Evolutionary conservation across 1,139 yeast genomes (phyloP).

Genomic region (Maudiozyma humilis): DNA sequence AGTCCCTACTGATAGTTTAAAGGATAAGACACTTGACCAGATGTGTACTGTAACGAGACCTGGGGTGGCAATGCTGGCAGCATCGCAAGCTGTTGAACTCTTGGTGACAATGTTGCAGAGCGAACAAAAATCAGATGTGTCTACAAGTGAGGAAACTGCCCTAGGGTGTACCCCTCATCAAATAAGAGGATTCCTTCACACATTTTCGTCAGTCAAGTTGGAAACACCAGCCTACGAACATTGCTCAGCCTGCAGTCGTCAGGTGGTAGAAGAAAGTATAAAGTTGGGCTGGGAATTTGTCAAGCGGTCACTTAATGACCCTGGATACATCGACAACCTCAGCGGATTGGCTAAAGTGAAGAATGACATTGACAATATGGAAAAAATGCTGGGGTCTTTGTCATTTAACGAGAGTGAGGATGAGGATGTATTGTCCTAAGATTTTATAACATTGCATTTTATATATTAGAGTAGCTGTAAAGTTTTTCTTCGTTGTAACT

Average conservation of each 20-base stretch:
- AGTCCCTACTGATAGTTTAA: conserved; percentile 80
- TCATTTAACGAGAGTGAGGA: conserved; percentile 35
- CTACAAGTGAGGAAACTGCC: conserved; percentile 34
- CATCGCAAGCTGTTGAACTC: conserved; percentile 80
- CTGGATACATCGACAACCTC: conserved; percentile 58
- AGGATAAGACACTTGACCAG: conserved; percentile 84
- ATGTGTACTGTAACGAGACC: conserved; percentile 99
- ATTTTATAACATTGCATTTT: too few relatives aligned
- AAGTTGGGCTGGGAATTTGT: conserved; percentile 75
- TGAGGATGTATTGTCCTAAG: neutral
- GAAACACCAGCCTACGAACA: conserved; percentile 61
- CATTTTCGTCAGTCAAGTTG: conserved; percentile 55
- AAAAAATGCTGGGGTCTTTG: conserved; percentile 39
- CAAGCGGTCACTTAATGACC: conserved; percentile 53
- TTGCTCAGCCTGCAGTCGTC: conserved; percentile 78
- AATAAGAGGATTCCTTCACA: conserved; percentile 70
- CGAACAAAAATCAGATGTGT: conserved; percentile 41
- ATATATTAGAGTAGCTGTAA: too few relatives aligned
- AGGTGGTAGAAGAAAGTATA: conserved; percentile 45
- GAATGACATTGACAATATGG: conserved; percentile 59
- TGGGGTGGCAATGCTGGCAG: conserved; percentile 83
- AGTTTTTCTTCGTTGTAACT: too few relatives aligned
- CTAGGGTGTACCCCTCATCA: conserved; percentile 84
- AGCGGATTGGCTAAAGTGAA: conserved; percentile 75
- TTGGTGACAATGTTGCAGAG: conserved; percentile 69